These are phyloP conservation scores for Beauveria sp. DNA, from an alignment of 2,329 filamentous ascomycete species.

Conservation along the genomic window DNA sequence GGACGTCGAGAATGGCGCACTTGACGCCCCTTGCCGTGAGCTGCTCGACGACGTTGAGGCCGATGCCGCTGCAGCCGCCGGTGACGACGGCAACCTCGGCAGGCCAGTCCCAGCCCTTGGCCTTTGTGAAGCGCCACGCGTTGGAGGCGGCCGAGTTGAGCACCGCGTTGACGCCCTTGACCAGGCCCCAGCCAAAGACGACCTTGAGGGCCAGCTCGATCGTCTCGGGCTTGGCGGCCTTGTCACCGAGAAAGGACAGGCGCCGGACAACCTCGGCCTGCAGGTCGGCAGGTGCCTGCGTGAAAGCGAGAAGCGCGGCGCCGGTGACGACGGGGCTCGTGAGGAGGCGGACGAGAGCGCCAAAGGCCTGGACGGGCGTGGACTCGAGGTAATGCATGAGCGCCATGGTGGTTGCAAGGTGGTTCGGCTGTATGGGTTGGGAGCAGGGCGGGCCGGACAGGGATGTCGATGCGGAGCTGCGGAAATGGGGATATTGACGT, in stretches of 20 bases:
- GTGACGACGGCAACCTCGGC: constrained; percentile 61
- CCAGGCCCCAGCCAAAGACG: constrained; percentile 9
- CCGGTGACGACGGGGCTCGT: constrained; percentile 15
- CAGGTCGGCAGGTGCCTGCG: constrained; percentile 8
- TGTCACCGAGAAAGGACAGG: constrained; percentile 5
- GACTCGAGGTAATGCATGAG: constrained; percentile 13
- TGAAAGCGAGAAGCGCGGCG: constrained; percentile 13
- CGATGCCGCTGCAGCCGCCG: constrained; percentile 62
- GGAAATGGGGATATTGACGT: background rate
- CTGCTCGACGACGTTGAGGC: constrained; percentile 49
- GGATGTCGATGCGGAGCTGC: background rate
- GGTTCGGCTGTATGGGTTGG: background rate
- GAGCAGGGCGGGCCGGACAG: background rate
- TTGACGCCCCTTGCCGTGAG: constrained; percentile 52
- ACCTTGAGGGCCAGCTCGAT: constrained; percentile 4
- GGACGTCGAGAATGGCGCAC: constrained; percentile 58
- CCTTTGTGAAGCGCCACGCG: constrained; percentile 2
- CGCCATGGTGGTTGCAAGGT: background rate
- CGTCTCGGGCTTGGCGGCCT: constrained; percentile 7
- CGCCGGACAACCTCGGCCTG: constrained; percentile 4
- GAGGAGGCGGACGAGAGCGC: constrained; percentile 5
- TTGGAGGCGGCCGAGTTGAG: constrained; percentile 9
- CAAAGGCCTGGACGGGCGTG: constrained; percentile 11
- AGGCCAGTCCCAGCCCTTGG: constrained; percentile 47
- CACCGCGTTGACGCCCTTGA: constrained; percentile 2